Conservation (phyloP, 768 basidiomycete genomes). For the Agaricus sinodeliciosus region DNA sequence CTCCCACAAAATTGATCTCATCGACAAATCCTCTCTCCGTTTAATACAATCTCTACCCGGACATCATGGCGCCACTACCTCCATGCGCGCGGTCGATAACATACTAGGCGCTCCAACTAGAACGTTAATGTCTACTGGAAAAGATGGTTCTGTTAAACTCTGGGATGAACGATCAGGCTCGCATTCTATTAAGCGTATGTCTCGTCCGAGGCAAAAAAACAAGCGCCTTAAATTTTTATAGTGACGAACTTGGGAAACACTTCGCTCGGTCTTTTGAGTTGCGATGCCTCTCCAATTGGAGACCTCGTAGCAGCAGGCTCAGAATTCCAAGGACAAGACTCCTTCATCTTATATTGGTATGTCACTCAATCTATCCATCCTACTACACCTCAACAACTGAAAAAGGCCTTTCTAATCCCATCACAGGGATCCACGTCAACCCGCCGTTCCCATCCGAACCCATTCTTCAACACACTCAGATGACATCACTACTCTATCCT, state of each 20-base stretch:
- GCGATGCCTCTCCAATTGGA: conserved; percentile 66
- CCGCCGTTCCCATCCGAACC: conserved; percentile 59
- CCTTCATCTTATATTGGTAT: conserved; percentile 80
- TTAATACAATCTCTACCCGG: conserved; percentile 42
- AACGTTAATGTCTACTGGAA: conserved; percentile 58
- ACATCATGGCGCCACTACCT: conserved; percentile 52
- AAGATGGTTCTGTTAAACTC: conserved; percentile 62
- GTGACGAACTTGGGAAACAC: conserved; percentile 38
- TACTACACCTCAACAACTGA: not conserved
- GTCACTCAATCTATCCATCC: not conserved
- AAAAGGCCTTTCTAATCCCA: not conserved
- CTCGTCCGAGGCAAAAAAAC: conserved; percentile 1
- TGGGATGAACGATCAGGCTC: conserved; percentile 67
- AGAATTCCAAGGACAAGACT: conserved; percentile 75
- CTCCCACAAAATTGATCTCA: conserved; percentile 60
- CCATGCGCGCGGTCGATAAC: conserved; percentile 37
- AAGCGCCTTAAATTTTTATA: conserved; percentile 32
- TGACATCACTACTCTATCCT: conserved; percentile 78
- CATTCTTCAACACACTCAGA: conserved; percentile 90
- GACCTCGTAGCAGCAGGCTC: conserved; percentile 77
- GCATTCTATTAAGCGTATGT: conserved; percentile 56
- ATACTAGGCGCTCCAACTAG: conserved; percentile 35
- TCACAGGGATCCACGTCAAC: conserved; percentile 78
- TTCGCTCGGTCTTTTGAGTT: conserved; percentile 46
- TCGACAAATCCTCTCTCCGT: conserved; percentile 52